A percentile compares a stretch with the other conserved stretches of the same genome.
phyloP scores from a whole-genome alignment of 495 filamentous ascomycete species.

The Hypomontagnella submonticulosa region DNA sequence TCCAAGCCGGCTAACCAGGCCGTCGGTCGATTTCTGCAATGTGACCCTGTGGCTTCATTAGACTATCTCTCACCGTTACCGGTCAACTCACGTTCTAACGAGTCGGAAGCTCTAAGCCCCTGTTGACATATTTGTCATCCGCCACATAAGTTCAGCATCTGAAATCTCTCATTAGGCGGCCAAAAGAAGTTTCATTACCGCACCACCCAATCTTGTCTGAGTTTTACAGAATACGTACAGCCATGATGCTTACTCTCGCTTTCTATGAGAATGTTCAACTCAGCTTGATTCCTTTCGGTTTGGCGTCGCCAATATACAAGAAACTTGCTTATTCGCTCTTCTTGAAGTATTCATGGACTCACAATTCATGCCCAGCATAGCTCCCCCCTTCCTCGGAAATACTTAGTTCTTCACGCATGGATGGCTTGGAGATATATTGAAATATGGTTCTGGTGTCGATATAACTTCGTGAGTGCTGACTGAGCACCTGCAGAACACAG shows the following conservation, averaged over 20 bases:
- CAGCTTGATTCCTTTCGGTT: background rate
- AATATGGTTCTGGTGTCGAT: no score
- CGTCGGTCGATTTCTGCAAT: conserved; percentile 17
- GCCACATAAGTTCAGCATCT: conserved; percentile 4
- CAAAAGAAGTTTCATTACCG: conserved; percentile 2
- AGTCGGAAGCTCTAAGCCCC: conserved; percentile 7
- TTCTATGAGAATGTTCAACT: background rate
- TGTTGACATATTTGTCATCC: background rate
- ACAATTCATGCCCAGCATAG: no score
- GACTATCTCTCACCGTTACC: conserved; percentile 21
- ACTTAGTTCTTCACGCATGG: no score
- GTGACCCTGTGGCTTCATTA: conserved; percentile 22
- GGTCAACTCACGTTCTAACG: conserved; percentile 15
- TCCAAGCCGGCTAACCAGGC: conserved; percentile 17
- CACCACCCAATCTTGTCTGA: background rate
- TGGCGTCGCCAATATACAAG: no score
- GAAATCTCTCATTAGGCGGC: background rate
- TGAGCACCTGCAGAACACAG: no score
- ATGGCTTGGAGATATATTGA: no score
- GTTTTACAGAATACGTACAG: background rate
- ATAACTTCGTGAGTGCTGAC: no score
- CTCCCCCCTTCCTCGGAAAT: no score
- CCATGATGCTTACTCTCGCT: background rate
- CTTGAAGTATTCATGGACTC: no score
- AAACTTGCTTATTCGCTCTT: no score